Conservation (phyloP, 2,329 filamentous ascomycete genomes). For the Aspergillus sp. region DNA sequence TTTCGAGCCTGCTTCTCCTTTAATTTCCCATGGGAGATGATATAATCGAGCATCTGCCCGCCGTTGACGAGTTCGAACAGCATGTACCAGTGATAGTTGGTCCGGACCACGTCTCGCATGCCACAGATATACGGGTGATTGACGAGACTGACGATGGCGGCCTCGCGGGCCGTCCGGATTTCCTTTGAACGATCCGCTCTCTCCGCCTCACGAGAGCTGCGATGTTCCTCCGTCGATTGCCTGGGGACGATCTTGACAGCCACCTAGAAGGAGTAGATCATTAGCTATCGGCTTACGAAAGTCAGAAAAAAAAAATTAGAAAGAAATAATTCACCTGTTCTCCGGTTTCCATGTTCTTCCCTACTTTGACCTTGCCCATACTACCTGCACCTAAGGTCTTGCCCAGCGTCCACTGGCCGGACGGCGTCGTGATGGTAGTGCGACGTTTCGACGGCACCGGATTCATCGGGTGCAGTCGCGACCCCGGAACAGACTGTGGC, state of each 20-base stretch:
- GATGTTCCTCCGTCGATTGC: constrained; percentile 81
- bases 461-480: constrained; percentile 30
- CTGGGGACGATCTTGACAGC: constrained; percentile 97
- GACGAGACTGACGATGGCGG: constrained; percentile 90
- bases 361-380: constrained; percentile 98
- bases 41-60: constrained; percentile 99
- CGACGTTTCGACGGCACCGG: constrained; percentile 51
- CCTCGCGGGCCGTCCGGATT: constrained; percentile 89
- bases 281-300: background rate
- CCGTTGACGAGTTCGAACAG: constrained; percentile 98
- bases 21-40: constrained; percentile 94
- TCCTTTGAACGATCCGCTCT: constrained; percentile 95
- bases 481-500: constrained; percentile 45
- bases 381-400: constrained; percentile 97
- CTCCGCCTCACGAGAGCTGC: constrained; percentile 71
- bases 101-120: constrained; percentile 91
- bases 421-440: constrained; percentile 85
- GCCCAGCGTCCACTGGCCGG: constrained; percentile 90
- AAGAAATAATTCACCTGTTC: constrained; percentile 69
- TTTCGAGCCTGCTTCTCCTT: constrained; percentile 99
- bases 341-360: constrained; percentile 81
- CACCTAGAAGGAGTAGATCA: constrained; percentile 56
- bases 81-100: constrained; percentile 99
- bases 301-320: background rate
- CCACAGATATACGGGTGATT: constrained; percentile 96